Evolutionary conservation across 1,139 yeast genomes (phyloP).

Genomic region (Kurtzmaniella quercitrusa): DNA sequence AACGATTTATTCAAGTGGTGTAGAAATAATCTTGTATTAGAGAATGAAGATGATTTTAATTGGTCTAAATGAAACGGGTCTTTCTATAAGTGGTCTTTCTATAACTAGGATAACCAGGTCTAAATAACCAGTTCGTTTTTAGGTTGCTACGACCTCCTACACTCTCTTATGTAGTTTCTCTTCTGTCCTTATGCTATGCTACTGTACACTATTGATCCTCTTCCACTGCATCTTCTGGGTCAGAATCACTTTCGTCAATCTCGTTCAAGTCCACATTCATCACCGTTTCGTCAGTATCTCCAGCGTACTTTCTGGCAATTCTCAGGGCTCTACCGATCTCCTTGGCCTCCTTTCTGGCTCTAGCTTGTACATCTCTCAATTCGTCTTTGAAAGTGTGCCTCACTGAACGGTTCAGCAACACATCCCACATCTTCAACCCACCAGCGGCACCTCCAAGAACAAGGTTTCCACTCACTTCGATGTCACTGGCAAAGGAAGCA

Average conservation of each 20-base stretch:
- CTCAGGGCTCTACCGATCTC: slow-evolving; percentile 59
- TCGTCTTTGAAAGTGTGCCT: slow-evolving; percentile 63
- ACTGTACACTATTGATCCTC: slow-evolving; percentile 4
- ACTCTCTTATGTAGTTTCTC: no score
- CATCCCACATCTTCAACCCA: slow-evolving; percentile 88
- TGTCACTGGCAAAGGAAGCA: slow-evolving; percentile 79
- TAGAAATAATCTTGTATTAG: slow-evolving; percentile 1
- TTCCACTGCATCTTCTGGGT: slow-evolving; percentile 10
- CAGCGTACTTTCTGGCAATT: slow-evolving; percentile 65
- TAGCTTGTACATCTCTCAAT: slow-evolving; percentile 46
- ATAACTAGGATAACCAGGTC: no score
- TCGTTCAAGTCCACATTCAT: slow-evolving; percentile 58
- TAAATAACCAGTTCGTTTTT: no score
- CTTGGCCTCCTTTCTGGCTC: slow-evolving; percentile 57
- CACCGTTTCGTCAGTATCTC: slow-evolving; percentile 48
- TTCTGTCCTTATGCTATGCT: not conserved
- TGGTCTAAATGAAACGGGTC: no score
- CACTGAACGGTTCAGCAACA: slow-evolving; percentile 75
- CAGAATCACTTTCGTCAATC: slow-evolving; percentile 54
- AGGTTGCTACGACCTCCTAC: no score
- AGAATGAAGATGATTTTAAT: not conserved
- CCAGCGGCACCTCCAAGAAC: slow-evolving; percentile 87
- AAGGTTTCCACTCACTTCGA: slow-evolving; percentile 79
- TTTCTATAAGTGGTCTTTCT: no score
- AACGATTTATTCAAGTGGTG: not conserved